Conservation (phyloP, 2,329 filamentous ascomycete genomes). For the Rhexocercosporidium sp. region DNA sequence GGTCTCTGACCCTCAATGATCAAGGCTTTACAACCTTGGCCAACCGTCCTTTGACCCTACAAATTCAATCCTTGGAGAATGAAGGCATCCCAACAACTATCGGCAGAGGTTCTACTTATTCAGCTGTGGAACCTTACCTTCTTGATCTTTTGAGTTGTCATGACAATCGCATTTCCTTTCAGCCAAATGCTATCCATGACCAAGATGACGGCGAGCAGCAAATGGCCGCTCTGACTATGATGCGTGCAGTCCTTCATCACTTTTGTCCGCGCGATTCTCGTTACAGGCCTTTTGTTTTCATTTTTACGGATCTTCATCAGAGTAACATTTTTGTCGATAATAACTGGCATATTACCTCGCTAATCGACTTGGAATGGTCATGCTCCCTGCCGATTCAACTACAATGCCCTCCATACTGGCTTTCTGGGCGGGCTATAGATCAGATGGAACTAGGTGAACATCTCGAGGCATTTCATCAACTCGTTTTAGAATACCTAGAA, state of each 20-base stretch:
- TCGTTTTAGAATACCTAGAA: not conserved
- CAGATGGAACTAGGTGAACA: not conserved
- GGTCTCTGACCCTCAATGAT: not conserved
- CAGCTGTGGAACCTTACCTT: conserved; percentile 38
- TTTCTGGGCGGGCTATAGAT: conserved; percentile 4
- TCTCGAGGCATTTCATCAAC: not conserved
- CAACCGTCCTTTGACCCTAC: not conserved
- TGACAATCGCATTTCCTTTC: conserved; percentile 38
- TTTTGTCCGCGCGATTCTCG: not conserved
- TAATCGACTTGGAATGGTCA: conserved; percentile 2
- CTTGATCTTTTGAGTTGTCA: conserved; percentile 37
- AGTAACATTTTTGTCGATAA: not conserved
- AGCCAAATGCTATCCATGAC: conserved; percentile 37
- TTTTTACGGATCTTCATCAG: not conserved
- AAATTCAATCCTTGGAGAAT: conserved; percentile 1
- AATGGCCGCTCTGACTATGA: conserved; percentile 4
- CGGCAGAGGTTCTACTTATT: conserved; percentile 35
- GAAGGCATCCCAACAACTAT: conserved; percentile 36
- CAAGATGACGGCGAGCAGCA: conserved; percentile 1
- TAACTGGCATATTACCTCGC: not conserved
- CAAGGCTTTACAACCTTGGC: not conserved
- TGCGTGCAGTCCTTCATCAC: not conserved
- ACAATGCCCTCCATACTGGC: conserved; percentile 1
- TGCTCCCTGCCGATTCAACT: not conserved
- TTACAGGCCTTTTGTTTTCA: not conserved